These are phyloP conservation scores for Pseudodiploospora longispora DNA, from an alignment of 2,329 filamentous ascomycete genomes.

Conservation along the genomic window DNA sequence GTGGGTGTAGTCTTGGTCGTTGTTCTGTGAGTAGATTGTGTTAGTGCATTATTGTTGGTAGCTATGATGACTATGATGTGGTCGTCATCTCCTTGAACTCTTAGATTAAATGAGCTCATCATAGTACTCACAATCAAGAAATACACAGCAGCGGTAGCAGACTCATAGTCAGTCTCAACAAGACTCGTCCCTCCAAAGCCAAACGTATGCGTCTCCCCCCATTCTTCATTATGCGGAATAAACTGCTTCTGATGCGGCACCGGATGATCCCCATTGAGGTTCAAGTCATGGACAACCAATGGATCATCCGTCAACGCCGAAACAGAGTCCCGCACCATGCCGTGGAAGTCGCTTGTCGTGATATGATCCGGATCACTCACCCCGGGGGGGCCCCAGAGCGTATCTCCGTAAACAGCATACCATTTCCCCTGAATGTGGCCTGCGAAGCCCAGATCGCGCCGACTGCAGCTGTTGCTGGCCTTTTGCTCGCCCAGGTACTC, in stretches of 20 bases:
- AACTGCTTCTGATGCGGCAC: slow-evolving; percentile 26
- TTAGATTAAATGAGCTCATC: background rate
- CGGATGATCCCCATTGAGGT: slow-evolving; percentile 22
- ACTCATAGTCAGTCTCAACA: slow-evolving; percentile 22
- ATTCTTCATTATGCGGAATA: slow-evolving; percentile 25
- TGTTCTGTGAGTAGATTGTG: slow-evolving; percentile 16
- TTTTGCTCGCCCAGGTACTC: slow-evolving; percentile 27
- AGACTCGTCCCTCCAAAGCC: slow-evolving; percentile 33
- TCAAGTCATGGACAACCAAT: slow-evolving; percentile 26
- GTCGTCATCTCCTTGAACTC: too few species aligned
- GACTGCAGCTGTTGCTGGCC: slow-evolving; percentile 28
- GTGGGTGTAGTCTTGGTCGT: slow-evolving; percentile 24
- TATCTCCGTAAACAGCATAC: slow-evolving; percentile 27
- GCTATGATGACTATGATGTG: too few species aligned
- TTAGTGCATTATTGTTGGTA: too few species aligned
- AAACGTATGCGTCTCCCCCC: slow-evolving; percentile 26
- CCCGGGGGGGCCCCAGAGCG: slow-evolving; percentile 25
- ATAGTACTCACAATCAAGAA: slow-evolving; percentile 25
- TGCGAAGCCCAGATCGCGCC: slow-evolving; percentile 29
- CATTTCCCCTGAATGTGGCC: slow-evolving; percentile 27
- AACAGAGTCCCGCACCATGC: slow-evolving; percentile 31
- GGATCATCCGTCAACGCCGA: slow-evolving; percentile 27
- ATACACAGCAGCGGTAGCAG: slow-evolving; percentile 23
- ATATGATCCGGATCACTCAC: slow-evolving; percentile 23
- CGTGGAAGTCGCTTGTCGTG: slow-evolving; percentile 24